These are phyloP conservation scores for Protomyces arabidopsidicola DNA, from an alignment of 1,139 yeast genomes.

Conservation along the genomic window DNA sequence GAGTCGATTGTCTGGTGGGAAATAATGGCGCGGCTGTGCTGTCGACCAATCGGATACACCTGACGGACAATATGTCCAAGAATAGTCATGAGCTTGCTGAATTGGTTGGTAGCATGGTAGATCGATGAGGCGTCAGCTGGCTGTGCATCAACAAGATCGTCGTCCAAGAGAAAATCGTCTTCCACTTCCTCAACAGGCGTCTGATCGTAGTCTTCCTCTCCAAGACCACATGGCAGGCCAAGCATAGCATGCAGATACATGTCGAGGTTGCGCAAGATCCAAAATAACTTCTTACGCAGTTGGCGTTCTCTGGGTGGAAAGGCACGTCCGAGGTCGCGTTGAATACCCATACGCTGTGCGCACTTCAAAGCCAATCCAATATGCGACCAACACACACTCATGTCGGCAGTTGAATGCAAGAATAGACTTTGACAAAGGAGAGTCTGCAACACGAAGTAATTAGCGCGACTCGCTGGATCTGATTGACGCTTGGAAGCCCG, in stretches of 20 bases:
- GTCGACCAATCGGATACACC: conserved; percentile 42
- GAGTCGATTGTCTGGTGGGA: conserved; percentile 64
- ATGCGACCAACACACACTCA: conserved; percentile 85
- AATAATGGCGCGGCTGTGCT: conserved; percentile 36
- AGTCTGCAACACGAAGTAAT: conserved; percentile 66
- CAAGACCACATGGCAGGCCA: conserved; percentile 68
- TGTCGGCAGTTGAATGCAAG: conserved; percentile 81
- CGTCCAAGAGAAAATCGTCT: conserved; percentile 72
- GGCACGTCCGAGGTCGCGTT: conserved; percentile 61
- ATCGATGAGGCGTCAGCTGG: conserved; percentile 38
- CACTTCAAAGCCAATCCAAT: conserved; percentile 89
- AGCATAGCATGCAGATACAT: conserved; percentile 82
- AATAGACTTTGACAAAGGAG: conserved; percentile 63
- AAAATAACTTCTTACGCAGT: conserved; percentile 76
- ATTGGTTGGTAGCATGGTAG: conserved; percentile 78
- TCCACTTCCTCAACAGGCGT: conserved; percentile 78
- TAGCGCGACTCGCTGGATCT: conserved; percentile 61
- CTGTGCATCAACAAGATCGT: conserved; percentile 46
- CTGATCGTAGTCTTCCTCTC: conserved; percentile 83
- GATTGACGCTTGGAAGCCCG: conserved; percentile 68
- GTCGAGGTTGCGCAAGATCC: conserved; percentile 89
- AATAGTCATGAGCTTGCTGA: conserved; percentile 66
- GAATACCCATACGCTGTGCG: conserved; percentile 82
- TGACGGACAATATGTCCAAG: conserved; percentile 52
- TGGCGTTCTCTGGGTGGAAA: conserved; percentile 81